phyloP scores from a whole-genome alignment of 2,329 filamentous ascomycete genomes.

The Cyclaneusma minus region DNA sequence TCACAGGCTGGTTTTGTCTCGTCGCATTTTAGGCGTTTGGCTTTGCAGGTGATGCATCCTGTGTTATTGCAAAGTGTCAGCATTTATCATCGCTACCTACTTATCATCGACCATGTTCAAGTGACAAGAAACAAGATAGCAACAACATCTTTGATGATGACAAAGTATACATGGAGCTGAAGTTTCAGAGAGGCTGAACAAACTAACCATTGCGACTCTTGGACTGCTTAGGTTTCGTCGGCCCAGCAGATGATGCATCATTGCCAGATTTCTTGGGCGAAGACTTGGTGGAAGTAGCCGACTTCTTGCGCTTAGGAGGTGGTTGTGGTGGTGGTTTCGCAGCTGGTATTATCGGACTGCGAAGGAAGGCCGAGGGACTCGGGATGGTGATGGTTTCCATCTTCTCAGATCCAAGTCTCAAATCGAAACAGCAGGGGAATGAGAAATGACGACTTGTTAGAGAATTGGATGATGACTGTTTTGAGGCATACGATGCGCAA shows the following conservation, averaged over 20 bases:
- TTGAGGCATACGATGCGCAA: no score
- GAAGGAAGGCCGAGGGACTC: slow-evolving; percentile 38
- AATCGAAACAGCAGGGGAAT: no score
- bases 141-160: slow-evolving; percentile 4
- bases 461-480: no score
- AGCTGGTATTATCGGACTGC: slow-evolving; percentile 19
- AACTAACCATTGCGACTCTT: slow-evolving; percentile 60
- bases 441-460: no score
- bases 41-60: slow-evolving; percentile 63
- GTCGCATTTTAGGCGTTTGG: slow-evolving; percentile 59
- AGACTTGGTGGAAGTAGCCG: slow-evolving; percentile 7
- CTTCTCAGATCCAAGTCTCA: no score
- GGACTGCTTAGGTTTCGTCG: slow-evolving; percentile 52
- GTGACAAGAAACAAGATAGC: slow-evolving; percentile 3
- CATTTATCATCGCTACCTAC: no score
- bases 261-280: no score
- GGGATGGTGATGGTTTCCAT: slow-evolving; percentile 47
- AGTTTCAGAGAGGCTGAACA: slow-evolving; percentile 6
- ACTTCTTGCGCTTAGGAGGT: slow-evolving; percentile 13
- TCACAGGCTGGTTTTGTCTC: slow-evolving; percentile 54
- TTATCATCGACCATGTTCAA: no score
- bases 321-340: slow-evolving; percentile 14
- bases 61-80: slow-evolving; percentile 6
- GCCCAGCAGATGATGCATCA: no score
- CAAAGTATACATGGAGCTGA: slow-evolving; percentile 6